Evolutionary conservation across 495 filamentous ascomycete genomes (phyloP).

Genomic region (Aspergillus nanangensis): DNA sequence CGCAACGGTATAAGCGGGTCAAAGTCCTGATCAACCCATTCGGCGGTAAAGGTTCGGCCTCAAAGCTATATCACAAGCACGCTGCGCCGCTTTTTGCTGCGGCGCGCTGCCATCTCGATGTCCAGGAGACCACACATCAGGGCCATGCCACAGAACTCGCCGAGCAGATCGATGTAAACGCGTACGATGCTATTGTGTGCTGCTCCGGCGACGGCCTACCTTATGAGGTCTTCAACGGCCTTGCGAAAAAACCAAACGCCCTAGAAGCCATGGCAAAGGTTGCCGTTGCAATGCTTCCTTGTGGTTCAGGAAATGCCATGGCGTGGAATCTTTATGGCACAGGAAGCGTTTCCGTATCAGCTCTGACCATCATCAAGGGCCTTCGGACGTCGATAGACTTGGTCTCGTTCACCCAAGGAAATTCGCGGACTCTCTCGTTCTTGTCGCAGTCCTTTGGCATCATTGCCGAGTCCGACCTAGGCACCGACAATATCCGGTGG

Average conservation of each 20-base stretch:
- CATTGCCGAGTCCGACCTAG: slow-evolving; percentile 83
- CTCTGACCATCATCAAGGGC: slow-evolving; percentile 81
- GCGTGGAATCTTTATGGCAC: slow-evolving; percentile 85
- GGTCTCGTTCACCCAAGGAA: slow-evolving; percentile 79
- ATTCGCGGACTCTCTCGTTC: slow-evolving; percentile 72
- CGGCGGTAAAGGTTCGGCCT: slow-evolving; percentile 76
- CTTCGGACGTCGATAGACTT: slow-evolving; percentile 77
- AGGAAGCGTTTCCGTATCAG: slow-evolving; percentile 66
- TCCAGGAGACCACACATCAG: slow-evolving; percentile 64
- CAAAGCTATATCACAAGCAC: slow-evolving; percentile 66
- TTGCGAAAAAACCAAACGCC: slow-evolving; percentile 72
- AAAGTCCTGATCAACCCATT: slow-evolving; percentile 91
- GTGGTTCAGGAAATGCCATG: slow-evolving; percentile 93
- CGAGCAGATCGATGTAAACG: slow-evolving; percentile 70
- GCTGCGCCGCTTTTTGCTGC: slow-evolving; percentile 82
- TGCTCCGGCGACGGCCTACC: slow-evolving; percentile 92
- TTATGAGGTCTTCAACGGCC: slow-evolving; percentile 92
- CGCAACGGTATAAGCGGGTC: slow-evolving; percentile 65
- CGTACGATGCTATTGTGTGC: slow-evolving; percentile 77
- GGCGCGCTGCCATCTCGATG: slow-evolving; percentile 70
- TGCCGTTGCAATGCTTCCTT: slow-evolving; percentile 87
- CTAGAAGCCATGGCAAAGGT: slow-evolving; percentile 67
- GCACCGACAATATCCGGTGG: slow-evolving; percentile 87
- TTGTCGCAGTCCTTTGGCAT: slow-evolving; percentile 88
- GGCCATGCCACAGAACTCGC: slow-evolving; percentile 81